A percentile compares a stretch with the other conserved stretches of the same genome.
Evolutionary conservation across 2,329 filamentous ascomycete genomes (phyloP).

Genomic region (Hymenotorrendiella dingleyae): DNA sequence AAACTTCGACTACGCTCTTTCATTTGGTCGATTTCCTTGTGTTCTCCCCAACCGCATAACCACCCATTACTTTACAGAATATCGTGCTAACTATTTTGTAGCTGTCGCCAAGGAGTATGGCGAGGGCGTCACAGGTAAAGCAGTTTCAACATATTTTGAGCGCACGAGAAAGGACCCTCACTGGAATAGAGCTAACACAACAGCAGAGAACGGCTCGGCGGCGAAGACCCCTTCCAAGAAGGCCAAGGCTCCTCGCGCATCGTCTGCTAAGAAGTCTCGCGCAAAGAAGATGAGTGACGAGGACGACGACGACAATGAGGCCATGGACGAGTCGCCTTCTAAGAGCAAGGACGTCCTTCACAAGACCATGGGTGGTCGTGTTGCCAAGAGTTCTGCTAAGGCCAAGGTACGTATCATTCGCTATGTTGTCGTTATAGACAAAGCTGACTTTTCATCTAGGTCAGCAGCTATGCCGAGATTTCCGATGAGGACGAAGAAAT

Average conservation of each 20-base stretch:
- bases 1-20: slow-evolving; percentile 1
- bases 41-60: slow-evolving; percentile 6
- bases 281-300: slow-evolving; percentile 6
- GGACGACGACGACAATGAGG: slow-evolving; percentile 8
- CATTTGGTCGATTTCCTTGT: slow-evolving; percentile 15
- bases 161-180: slow-evolving; percentile 21
- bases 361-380: slow-evolving; percentile 14
- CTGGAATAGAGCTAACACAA: slow-evolving; percentile 16
- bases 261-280: slow-evolving; percentile 7
- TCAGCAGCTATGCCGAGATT: too few species aligned
- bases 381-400: slow-evolving; percentile 16
- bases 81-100: slow-evolving; percentile 24
- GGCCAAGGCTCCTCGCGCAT: background rate
- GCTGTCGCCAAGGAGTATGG: slow-evolving; percentile 25
- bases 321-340: slow-evolving; percentile 7
- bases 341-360: too few species aligned
- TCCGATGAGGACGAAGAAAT: too few species aligned
- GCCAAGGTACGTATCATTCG: too few species aligned
- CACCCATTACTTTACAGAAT: slow-evolving; percentile 9
- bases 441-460: too few species aligned
- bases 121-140: slow-evolving; percentile 25
- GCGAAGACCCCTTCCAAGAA: slow-evolving; percentile 3
- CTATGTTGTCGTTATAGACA: too few species aligned
- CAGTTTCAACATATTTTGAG: slow-evolving; percentile 25
- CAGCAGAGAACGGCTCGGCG: slow-evolving; percentile 9